Conservation (phyloP, 1,139 yeast genomes). For the Meyerozyma smithsonii region DNA sequence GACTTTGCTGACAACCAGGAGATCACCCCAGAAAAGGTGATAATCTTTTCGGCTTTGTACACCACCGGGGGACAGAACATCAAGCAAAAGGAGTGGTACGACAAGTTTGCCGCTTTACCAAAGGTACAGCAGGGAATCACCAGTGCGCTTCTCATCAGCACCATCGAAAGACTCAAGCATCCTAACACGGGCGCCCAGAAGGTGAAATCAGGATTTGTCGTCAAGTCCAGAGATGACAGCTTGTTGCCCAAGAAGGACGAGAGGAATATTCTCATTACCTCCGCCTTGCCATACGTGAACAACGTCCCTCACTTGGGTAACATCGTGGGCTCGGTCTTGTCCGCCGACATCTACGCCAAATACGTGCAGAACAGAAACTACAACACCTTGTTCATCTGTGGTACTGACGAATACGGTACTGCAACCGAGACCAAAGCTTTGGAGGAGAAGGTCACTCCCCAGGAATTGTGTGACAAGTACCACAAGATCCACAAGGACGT, state of each 20-base stretch:
- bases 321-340: conserved; percentile 88
- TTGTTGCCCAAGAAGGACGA: conserved; percentile 60
- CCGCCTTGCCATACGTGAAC: conserved; percentile 96
- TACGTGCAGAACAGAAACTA: conserved; percentile 85
- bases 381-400: conserved; percentile 83
- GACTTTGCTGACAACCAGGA: conserved; percentile 8
- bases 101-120: conserved; percentile 31
- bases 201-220: conserved; percentile 37
- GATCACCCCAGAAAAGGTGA: conserved; percentile 37
- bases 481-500: conserved; percentile 81
- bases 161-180: conserved; percentile 41
- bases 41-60: conserved; percentile 41
- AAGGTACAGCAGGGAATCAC: conserved; percentile 36
- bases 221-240: conserved; percentile 24
- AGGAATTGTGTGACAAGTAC: conserved; percentile 85
- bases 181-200: conserved; percentile 55
- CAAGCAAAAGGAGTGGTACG: conserved; percentile 32
- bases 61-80: conserved; percentile 5
- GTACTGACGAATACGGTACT: conserved; percentile 99
- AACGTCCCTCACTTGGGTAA: conserved; percentile 98
- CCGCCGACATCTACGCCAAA: conserved; percentile 93
- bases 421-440: conserved; percentile 98
- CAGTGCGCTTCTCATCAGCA: conserved; percentile 32
- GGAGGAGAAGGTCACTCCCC: conserved; percentile 87
- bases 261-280: conserved; percentile 82